A percentile compares a stretch with the other conserved stretches of the same genome.
Conservation (phyloP, 768 basidiomycete genomes). For the Boletus rex-veris region DNA sequence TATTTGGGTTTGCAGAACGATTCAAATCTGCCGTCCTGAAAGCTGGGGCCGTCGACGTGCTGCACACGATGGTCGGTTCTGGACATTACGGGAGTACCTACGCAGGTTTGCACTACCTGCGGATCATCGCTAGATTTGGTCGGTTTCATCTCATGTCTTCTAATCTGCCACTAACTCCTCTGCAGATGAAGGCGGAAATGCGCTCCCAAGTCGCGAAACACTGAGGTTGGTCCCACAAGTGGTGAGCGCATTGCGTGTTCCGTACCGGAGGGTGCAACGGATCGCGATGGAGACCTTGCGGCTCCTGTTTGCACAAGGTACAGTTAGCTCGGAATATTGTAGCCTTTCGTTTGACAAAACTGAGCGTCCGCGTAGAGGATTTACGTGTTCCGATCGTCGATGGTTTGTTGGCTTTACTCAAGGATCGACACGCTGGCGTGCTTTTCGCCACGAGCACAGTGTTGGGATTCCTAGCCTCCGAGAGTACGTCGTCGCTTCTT, state of each 20-base stretch:
- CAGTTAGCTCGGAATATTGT: not conserved
- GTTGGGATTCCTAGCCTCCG: slow-evolving; percentile 9
- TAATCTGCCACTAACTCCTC: not conserved
- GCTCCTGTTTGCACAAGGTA: slow-evolving; percentile 16
- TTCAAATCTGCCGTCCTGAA: slow-evolving; percentile 16
- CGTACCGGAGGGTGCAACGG: slow-evolving; percentile 16
- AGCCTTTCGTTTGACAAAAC: not conserved
- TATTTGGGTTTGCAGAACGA: slow-evolving; percentile 4
- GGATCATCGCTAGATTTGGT: slow-evolving; percentile 19
- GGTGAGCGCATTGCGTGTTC: slow-evolving; percentile 13
- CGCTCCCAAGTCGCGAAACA: not conserved
- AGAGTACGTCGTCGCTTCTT: slow-evolving; percentile 11
- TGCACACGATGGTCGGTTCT: slow-evolving; percentile 16
- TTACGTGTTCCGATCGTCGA: slow-evolving; percentile 11
- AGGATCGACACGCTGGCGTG: slow-evolving; percentile 14
- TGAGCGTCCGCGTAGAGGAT: slow-evolving; percentile 6
- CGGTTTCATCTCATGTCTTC: not conserved
- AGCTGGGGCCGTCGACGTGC: slow-evolving; percentile 7
- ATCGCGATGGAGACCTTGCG: slow-evolving; percentile 14
- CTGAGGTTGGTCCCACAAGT: slow-evolving; percentile 8
- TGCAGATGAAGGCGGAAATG: slow-evolving; percentile 7
- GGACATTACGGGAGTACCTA: slow-evolving; percentile 5
- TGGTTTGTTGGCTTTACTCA: slow-evolving; percentile 14
- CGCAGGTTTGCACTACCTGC: slow-evolving; percentile 26
- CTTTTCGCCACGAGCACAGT: slow-evolving; percentile 13